These are phyloP conservation scores for Fusarium ramigenum DNA, from an alignment of 2,329 filamentous ascomycete species.

Conservation along the genomic window DNA sequence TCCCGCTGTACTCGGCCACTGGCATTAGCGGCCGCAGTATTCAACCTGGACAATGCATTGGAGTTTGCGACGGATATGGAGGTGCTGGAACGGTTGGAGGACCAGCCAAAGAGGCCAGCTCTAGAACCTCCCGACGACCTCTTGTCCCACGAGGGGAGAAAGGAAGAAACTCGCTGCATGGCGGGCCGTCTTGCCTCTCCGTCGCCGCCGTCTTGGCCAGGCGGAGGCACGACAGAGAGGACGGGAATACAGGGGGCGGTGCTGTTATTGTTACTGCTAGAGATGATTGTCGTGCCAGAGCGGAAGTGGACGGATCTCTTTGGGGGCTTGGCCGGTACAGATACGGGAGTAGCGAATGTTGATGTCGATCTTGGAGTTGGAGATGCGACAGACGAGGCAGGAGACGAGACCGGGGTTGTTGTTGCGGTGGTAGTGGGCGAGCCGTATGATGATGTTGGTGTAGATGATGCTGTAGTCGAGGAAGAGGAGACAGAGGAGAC, in stretches of 20 bases:
- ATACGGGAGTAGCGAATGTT: slow-evolving; percentile 29
- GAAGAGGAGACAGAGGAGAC: slow-evolving; percentile 28
- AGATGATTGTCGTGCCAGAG: slow-evolving; percentile 19
- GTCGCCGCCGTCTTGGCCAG: slow-evolving; percentile 47
- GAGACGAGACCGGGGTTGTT: slow-evolving; percentile 31
- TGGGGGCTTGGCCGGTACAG: slow-evolving; percentile 13
- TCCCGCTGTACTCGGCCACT: slow-evolving; percentile 58
- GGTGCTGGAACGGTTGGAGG: slow-evolving; percentile 58
- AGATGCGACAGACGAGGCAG: slow-evolving; percentile 31
- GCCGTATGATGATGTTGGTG: slow-evolving; percentile 24
- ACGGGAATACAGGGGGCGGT: slow-evolving; percentile 47
- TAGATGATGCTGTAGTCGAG: slow-evolving; percentile 32
- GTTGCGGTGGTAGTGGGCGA: slow-evolving; percentile 31
- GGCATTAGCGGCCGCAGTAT: slow-evolving; percentile 48
- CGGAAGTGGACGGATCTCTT: slow-evolving; percentile 33
- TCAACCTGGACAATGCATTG: slow-evolving; percentile 46
- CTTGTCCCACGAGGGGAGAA: slow-evolving; percentile 58
- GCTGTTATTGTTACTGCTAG: slow-evolving; percentile 26
- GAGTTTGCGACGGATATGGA: slow-evolving; percentile 32
- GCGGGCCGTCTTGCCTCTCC: slow-evolving; percentile 48
- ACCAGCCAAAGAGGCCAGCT: slow-evolving; percentile 55
- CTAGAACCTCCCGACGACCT: slow-evolving; percentile 48
- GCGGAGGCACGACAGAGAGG: slow-evolving; percentile 47
- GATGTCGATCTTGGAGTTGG: slow-evolving; percentile 34
- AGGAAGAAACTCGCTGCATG: slow-evolving; percentile 57